phyloP scores from a whole-genome alignment of 257 asterid genomes.

The Pogostemon cablin region DNA sequence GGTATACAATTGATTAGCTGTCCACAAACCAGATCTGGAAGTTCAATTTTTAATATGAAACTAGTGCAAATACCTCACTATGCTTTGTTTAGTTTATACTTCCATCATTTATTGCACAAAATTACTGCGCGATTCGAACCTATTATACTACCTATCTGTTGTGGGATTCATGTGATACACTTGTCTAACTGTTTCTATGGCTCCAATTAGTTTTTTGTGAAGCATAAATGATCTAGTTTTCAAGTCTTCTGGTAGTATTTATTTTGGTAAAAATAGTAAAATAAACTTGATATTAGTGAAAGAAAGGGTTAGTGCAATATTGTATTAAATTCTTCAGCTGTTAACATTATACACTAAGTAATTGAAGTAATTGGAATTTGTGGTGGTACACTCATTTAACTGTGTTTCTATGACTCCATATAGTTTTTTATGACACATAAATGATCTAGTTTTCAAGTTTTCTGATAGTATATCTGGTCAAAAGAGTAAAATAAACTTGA shows the following conservation, averaged over 20 bases:
- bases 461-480: background rate
- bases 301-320: background rate
- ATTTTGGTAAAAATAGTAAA: background rate
- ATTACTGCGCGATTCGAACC: background rate
- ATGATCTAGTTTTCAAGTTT: too few species aligned
- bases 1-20: background rate
- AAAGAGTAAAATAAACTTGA: background rate
- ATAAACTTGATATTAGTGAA: background rate
- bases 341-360: background rate
- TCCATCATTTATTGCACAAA: slow-evolving; percentile 17
- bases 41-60: slow-evolving; percentile 8
- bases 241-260: background rate
- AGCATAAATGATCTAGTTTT: background rate
- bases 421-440: too few species aligned
- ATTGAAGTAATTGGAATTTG: background rate
- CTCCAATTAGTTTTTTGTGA: slow-evolving; percentile 1
- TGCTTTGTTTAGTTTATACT: slow-evolving; percentile 18
- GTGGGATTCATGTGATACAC: background rate
- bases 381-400: too few species aligned
- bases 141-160: background rate
- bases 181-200: slow-evolving; percentile 6
- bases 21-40: slow-evolving; percentile 1
- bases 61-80: background rate
- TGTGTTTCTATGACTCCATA: too few species aligned
- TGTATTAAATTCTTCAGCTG: slow-evolving; percentile 8